Conservation (phyloP, 2,329 filamentous ascomycete genomes). For the Fusarium palustre region DNA sequence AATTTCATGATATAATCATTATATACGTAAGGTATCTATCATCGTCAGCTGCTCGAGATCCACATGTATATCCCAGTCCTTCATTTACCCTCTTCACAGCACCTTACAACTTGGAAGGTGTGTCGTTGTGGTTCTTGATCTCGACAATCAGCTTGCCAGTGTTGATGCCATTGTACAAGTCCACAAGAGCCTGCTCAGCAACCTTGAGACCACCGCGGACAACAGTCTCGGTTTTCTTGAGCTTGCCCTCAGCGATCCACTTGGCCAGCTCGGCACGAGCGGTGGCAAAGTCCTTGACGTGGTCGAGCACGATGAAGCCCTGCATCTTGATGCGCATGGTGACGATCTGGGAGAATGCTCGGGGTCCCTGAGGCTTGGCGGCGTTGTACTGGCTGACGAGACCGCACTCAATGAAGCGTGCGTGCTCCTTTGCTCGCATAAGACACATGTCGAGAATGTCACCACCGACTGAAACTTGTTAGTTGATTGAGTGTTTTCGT, state of each 20-base stretch:
- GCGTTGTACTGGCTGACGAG: slow-evolving; percentile 77
- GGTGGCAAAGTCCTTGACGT: slow-evolving; percentile 65
- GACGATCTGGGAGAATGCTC: slow-evolving; percentile 66
- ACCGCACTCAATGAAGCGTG: slow-evolving; percentile 80
- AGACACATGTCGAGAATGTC: slow-evolving; percentile 77
- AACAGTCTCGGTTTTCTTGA: slow-evolving; percentile 79
- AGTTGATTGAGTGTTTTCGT: background rate
- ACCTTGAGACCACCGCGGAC: slow-evolving; percentile 74
- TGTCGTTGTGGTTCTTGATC: slow-evolving; percentile 49
- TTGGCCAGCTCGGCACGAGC: slow-evolving; percentile 72
- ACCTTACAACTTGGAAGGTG: slow-evolving; percentile 47
- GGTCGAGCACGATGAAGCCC: slow-evolving; percentile 82
- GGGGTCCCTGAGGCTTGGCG: slow-evolving; percentile 65
- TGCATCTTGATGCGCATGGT: slow-evolving; percentile 71
- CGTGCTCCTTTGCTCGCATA: slow-evolving; percentile 67
- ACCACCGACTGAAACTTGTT: slow-evolving; percentile 65
- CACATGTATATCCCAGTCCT: slow-evolving; percentile 5
- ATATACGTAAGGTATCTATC: slow-evolving; percentile 29
- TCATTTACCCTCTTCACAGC: background rate
- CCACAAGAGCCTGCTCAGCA: slow-evolving; percentile 72
- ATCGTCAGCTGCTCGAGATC: slow-evolving; percentile 7
- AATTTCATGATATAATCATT: slow-evolving; percentile 35
- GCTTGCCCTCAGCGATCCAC: slow-evolving; percentile 78
- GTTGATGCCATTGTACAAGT: slow-evolving; percentile 77
- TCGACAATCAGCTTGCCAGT: slow-evolving; percentile 67